Evolutionary conservation across 805 yeast species (phyloP).

Genomic region (Yarrowia osloensis): DNA sequence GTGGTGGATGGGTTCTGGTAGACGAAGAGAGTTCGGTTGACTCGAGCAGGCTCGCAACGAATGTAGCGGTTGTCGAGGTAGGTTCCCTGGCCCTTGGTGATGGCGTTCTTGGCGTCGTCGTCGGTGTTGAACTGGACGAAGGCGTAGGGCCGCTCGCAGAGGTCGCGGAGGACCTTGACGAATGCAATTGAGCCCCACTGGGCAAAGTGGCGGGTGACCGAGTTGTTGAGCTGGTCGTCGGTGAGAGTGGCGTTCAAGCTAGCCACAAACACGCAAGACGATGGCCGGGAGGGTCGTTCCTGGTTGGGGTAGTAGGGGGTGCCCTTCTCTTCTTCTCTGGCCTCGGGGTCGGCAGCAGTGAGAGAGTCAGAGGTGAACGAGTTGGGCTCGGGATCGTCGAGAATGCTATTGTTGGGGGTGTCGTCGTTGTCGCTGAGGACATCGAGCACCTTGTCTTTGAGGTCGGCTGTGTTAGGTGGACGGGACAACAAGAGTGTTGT

Average conservation of each 20-base stretch:
- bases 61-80: constrained; percentile 71
- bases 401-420: constrained; percentile 3
- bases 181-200: constrained; percentile 44
- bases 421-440: constrained; percentile 21
- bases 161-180: constrained; percentile 82
- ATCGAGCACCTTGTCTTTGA: constrained; percentile 21
- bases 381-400: constrained; percentile 23
- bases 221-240: constrained; percentile 70
- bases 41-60: constrained; percentile 89
- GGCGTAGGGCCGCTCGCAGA: constrained; percentile 83
- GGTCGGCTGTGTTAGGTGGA: constrained; percentile 15
- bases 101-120: constrained; percentile 67
- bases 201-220: constrained; percentile 68
- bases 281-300: constrained; percentile 52
- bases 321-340: background rate
- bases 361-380: constrained; percentile 28
- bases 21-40: constrained; percentile 74
- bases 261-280: constrained; percentile 90
- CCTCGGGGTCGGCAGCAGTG: constrained; percentile 24
- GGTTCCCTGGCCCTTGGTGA: constrained; percentile 67
- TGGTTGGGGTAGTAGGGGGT: constrained; percentile 28
- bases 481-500: background rate
- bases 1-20: background rate
- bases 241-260: constrained; percentile 62
- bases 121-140: constrained; percentile 83